phyloP scores from a whole-genome alignment of 2,329 filamentous ascomycete genomes.

The Claviceps sorghi region DNA sequence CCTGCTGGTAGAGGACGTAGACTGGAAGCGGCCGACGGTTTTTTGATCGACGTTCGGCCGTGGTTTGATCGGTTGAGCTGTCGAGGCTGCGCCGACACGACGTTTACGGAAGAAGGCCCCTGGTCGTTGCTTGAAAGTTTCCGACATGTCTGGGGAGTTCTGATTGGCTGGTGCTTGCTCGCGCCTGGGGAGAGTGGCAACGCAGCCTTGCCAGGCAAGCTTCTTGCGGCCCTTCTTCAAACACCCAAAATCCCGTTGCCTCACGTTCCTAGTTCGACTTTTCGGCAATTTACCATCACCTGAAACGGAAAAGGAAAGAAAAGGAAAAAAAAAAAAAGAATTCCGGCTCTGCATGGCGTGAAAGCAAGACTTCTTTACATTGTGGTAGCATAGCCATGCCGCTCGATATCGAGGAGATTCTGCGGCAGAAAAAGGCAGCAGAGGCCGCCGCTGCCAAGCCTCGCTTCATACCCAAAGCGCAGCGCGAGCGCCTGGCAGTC shows the following conservation, averaged over 20 bases:
- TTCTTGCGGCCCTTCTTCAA: not conserved
- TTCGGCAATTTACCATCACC: not conserved
- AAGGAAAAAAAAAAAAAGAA: not conserved
- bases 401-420: constrained; percentile 71
- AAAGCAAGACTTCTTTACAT: not conserved
- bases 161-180: constrained; percentile 3
- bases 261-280: not conserved
- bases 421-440: constrained; percentile 72
- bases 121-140: not conserved
- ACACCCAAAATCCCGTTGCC: not conserved
- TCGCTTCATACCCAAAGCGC: constrained; percentile 70
- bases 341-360: not conserved
- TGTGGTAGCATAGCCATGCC: constrained; percentile 16
- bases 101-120: not conserved
- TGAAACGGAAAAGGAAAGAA: not conserved
- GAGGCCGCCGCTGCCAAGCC: constrained; percentile 77
- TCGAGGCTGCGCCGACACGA: constrained; percentile 6
- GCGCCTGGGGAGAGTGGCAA: not conserved
- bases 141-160: not conserved
- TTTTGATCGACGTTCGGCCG: not conserved
- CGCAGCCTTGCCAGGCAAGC: constrained; percentile 6
- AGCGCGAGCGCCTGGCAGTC: constrained; percentile 65
- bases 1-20: not conserved
- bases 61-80: not conserved
- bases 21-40: not conserved